phyloP scores from a whole-genome alignment of 2,329 filamentous ascomycete species.

The Fusarium sp. region DNA sequence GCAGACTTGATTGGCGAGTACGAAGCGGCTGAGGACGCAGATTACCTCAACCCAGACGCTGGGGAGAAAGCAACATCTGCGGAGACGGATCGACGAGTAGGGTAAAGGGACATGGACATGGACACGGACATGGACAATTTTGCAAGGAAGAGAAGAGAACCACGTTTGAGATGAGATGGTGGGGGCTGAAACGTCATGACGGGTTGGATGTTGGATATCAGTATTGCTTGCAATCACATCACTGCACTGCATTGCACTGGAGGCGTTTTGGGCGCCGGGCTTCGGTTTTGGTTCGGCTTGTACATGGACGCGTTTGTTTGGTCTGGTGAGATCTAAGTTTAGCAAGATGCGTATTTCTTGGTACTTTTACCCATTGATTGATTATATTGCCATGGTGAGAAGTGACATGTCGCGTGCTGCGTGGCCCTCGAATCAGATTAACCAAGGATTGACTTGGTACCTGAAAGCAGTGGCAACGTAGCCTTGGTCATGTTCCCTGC shows the following conservation, averaged over 20 bases:
- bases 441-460: slow-evolving; percentile 24
- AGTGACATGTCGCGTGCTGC: slow-evolving; percentile 16
- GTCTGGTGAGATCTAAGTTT: slow-evolving; percentile 13
- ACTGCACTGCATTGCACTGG: slow-evolving; percentile 7
- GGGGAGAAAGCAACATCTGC: slow-evolving; percentile 66
- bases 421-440: slow-evolving; percentile 10
- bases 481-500: slow-evolving; percentile 24
- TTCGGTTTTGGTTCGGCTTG: slow-evolving; percentile 30
- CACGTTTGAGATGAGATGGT: slow-evolving; percentile 24
- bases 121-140: not conserved
- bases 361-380: not conserved
- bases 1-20: slow-evolving; percentile 94
- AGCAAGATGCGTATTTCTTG: not conserved
- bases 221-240: slow-evolving; percentile 27
- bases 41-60: slow-evolving; percentile 85
- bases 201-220: slow-evolving; percentile 39
- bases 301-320: slow-evolving; percentile 5
- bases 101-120: slow-evolving; percentile 39
- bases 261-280: slow-evolving; percentile 40
- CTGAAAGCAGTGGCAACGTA: slow-evolving; percentile 13
- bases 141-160: not conserved
- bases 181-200: slow-evolving; percentile 25
- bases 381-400: slow-evolving; percentile 13
- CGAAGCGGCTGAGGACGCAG: slow-evolving; percentile 90
- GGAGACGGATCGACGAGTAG: slow-evolving; percentile 66